These are phyloP conservation scores for Lunasporangiospora selenospora DNA, from an alignment of 192 early-diverging fungal genomes.

Conservation along the genomic window DNA sequence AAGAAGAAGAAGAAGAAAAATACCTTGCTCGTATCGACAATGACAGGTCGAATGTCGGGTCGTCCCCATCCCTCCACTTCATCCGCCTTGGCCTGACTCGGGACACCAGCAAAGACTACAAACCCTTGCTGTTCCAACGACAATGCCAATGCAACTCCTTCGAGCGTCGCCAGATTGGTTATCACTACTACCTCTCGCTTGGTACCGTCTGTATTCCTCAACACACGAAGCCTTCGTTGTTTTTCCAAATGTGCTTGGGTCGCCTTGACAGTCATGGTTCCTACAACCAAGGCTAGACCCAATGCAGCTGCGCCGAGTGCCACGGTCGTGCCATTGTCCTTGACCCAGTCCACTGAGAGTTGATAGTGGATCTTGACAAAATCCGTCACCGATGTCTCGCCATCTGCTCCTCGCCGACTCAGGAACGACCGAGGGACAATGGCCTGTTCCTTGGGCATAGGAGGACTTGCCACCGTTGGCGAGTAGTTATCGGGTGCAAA, in stretches of 20 bases:
- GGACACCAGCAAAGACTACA: slow-evolving; percentile 38
- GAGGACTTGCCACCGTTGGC: too few species aligned
- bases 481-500: too few species aligned
- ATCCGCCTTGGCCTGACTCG: slow-evolving; percentile 8
- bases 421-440: too few species aligned
- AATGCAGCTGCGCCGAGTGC: slow-evolving; percentile 1
- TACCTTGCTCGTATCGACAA: slow-evolving; percentile 38
- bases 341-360: slow-evolving; percentile 26
- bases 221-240: slow-evolving; percentile 6
- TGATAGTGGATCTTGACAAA: slow-evolving; percentile 26
- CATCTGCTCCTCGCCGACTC: too few species aligned
- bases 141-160: slow-evolving; percentile 17
- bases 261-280: slow-evolving; percentile 14
- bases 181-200: slow-evolving; percentile 32
- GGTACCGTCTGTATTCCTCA: slow-evolving; percentile 6
- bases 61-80: slow-evolving; percentile 22
- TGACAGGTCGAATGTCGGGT: slow-evolving; percentile 17
- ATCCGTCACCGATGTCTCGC: slow-evolving; percentile 7
- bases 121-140: slow-evolving; percentile 41
- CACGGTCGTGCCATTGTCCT: slow-evolving; percentile 8
- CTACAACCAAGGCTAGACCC: slow-evolving; percentile 5
- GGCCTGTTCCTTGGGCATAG: too few species aligned
- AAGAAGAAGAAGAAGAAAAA: too few species aligned
- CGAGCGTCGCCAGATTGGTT: slow-evolving; percentile 19
- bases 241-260: slow-evolving; percentile 5